Evolutionary conservation across 139 green algal species (phyloP), one percentile per base, ranked within the genome.

Genomic region (Pleodorina starrii): DNA sequence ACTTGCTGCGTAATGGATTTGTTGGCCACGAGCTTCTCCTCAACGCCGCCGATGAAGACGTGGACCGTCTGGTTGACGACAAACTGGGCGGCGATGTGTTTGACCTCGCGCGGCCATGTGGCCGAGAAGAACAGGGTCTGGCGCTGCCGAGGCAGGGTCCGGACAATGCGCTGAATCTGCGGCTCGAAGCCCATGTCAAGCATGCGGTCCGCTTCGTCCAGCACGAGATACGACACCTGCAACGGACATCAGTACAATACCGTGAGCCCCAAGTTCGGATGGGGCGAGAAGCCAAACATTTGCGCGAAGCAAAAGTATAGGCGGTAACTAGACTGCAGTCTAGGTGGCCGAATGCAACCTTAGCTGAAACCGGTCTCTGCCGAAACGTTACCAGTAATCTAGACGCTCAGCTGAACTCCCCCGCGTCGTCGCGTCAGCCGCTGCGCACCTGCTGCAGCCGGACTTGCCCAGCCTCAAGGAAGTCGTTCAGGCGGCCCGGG

Each of bases 201-300:
- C 98, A 99, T 99, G 88, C 98, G 94, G 91, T 99, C 98, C 16
- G 97, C 98, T 90, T 99, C 98, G 88, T 99, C 98, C 74, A 99
- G 94, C 48, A 99, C 97, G 68, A 99, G 91, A 92, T 98, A 99
- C 0, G 96, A 99, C 5, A 95, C 92, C 12, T 96, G 93, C 50
- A 2, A 84, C 1, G n/a, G 14, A 84, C 11, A 68, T 57, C 48
- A 57, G 48, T 12, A 57, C 10, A 57, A n/a, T n/a, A n/a, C n/a
- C n/a, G n/a, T n/a, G n/a, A n/a, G n/a, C n/a, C n/a, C n/a, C n/a
- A n/a, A n/a, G n/a, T n/a, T n/a, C n/a, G n/a, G n/a, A n/a, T n/a
- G n/a, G n/a, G n/a, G n/a, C n/a, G n/a, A n/a, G n/a, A n/a, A n/a
- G n/a, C n/a, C n/a, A n/a, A n/a, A n/a, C n/a, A n/a, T n/a, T n/a